Conservation (phyloP, 2,329 filamentous ascomycete species). For the Fusarium anthophilum region DNA sequence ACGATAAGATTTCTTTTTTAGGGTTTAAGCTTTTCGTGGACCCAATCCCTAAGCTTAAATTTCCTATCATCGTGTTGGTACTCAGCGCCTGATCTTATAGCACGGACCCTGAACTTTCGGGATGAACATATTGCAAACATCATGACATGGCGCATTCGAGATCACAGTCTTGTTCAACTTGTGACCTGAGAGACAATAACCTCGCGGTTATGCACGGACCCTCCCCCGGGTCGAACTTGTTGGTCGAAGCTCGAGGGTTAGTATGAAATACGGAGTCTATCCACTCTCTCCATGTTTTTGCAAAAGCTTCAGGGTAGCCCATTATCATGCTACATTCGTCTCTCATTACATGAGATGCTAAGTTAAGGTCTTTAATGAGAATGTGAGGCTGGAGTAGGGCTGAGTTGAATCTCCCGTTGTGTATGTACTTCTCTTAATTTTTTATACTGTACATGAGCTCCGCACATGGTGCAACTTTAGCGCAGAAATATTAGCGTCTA, state of each 20-base stretch:
- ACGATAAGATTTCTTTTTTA: not conserved
- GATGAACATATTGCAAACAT: not conserved
- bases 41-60: not conserved
- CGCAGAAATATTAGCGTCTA: accelerated
- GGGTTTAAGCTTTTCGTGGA: not conserved
- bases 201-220: not conserved
- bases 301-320: not conserved
- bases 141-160: not conserved
- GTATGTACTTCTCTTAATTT: not conserved
- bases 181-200: not conserved
- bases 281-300: not conserved
- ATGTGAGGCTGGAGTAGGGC: no score
- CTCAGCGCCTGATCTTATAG: accelerated
- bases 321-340: no score
- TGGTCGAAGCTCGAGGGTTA: not conserved
- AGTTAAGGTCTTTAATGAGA: accelerated
- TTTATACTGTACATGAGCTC: accelerated
- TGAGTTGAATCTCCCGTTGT: accelerated
- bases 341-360: not conserved
- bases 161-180: no score
- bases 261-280: not conserved
- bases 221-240: no score
- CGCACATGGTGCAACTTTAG: accelerated
- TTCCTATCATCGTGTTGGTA: accelerated
- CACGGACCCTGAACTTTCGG: no score